Percentiles rank a stretch among this genome's conserved stretches.
Conservation (phyloP, 2,329 filamentous ascomycete genomes). For the Catunica adiposa region DNA sequence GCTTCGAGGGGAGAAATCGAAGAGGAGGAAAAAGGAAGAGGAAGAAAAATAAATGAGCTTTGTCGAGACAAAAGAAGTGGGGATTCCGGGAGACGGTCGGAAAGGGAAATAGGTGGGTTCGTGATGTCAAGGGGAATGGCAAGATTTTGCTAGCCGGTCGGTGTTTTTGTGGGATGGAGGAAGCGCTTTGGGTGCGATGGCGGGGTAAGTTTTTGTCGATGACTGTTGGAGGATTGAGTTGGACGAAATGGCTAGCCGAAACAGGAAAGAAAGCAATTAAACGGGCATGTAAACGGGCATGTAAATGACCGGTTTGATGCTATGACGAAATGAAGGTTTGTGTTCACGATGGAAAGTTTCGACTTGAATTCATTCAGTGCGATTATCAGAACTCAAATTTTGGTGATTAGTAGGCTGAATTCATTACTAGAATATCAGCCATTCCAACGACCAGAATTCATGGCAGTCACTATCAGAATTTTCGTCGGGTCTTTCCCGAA, state of each 20-base stretch:
- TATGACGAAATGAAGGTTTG: too few relatives aligned
- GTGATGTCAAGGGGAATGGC: conserved; percentile 1
- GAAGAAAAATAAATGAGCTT: neutral
- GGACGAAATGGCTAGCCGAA: neutral
- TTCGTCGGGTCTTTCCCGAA: neutral
- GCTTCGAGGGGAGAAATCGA: neutral
- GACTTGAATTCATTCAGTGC: too few relatives aligned
- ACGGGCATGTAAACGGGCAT: neutral
- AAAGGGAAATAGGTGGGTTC: neutral
- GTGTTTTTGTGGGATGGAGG: conserved; percentile 11
- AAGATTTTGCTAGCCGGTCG: conserved; percentile 1
- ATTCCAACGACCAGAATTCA: neutral
- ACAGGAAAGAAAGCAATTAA: neutral
- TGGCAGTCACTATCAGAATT: neutral
- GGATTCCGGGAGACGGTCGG: neutral
- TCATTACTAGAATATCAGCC: too few relatives aligned
- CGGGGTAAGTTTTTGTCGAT: conserved; percentile 13
- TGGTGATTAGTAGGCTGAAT: too few relatives aligned
- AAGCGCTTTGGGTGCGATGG: conserved; percentile 6
- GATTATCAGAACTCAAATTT: too few relatives aligned
- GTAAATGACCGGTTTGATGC: neutral
- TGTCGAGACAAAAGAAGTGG: neutral
- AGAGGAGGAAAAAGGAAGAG: neutral
- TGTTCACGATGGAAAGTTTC: too few relatives aligned
- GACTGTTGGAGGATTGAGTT: conserved; percentile 5